Evolutionary conservation across 225 moss, liverwort and hornwort genomes (phyloP), one percentile per base, ranked within the genome.

Genomic region (Sphagnum tenellum): DNA sequence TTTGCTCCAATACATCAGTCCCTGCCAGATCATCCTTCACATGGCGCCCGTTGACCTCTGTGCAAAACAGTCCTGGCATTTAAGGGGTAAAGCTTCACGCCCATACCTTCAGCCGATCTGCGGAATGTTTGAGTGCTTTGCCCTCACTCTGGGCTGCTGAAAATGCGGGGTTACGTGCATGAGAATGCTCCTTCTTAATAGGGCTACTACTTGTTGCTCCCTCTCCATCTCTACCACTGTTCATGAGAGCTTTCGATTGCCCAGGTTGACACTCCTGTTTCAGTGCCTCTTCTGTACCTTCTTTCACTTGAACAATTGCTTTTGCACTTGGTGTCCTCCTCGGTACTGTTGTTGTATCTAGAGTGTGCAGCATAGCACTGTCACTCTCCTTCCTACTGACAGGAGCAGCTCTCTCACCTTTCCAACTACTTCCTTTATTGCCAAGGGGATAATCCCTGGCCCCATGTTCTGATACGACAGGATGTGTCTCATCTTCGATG

Each of bases 61-160:
- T 29, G 29, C 29, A 29, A 29, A 29, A 29, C 29, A 29, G 29
- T 29, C 29, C 29, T 29, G 29, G 29, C 29, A 29, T 29, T 29
- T 29, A 29, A 29, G 29, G 29, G 29, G 29, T 29, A 29, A 29
- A 29, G 29, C 29, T 29, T 29, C 29, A 29, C 29, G 1, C 29
- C 29, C 29, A 29, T 69, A 94, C 95, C 98, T 87, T 90, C 52
- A 93, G 60, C 45, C 90, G 90, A 81, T 98, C 98, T 66, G 84
- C 98, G 56, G 80, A 78, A 69, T 93, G 98, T 74, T 98, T 98
- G 70, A 98, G 70, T 70, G 78, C 65, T 64, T 59, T 82, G 10
- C 80, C 96, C 47, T 86, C 85, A 72, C 82, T 85, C 59, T 68
- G 70, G 69, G 71, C 79, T 65, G 59, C 69, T 44, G 69, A 82